Evolutionary conservation across 2,329 filamentous ascomycete species (phyloP).

Genomic region (Trichoderma atrobrunneum): DNA sequence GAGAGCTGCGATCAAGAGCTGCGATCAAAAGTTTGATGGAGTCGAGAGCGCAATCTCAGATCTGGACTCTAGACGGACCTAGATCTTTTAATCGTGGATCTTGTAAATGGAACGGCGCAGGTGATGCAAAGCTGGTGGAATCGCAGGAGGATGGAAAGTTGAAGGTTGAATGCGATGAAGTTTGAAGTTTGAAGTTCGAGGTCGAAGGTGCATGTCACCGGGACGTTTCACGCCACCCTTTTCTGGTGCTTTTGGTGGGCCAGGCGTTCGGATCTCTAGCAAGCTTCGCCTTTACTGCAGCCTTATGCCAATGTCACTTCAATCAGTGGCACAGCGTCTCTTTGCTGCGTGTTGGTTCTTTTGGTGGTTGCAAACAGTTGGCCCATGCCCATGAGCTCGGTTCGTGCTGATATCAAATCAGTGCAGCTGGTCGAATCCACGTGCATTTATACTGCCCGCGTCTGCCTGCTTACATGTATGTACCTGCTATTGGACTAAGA

Average conservation of each 20-base stretch:
- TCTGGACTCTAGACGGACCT: not conserved
- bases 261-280: not conserved
- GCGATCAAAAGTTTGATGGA: not conserved
- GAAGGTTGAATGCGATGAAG: not conserved
- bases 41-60: not conserved
- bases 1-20: not conserved
- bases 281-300: not conserved
- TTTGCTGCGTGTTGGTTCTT: not conserved
- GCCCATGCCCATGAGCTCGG: not conserved
- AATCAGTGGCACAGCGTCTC: not conserved
- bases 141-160: not conserved
- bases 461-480: not conserved
- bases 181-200: not conserved
- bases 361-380: not conserved
- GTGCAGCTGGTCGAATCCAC: not conserved
- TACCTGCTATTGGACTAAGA: not conserved
- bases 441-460: not conserved
- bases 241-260: not conserved
- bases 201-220: conserved; percentile 6
- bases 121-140: not conserved
- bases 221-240: conserved; percentile 16
- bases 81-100: not conserved
- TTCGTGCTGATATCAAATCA: not conserved
- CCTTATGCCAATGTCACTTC: not conserved
- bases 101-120: accelerated